Conservation (phyloP, 2,329 filamentous ascomycete genomes). For the Trichoderma pleuroti region DNA sequence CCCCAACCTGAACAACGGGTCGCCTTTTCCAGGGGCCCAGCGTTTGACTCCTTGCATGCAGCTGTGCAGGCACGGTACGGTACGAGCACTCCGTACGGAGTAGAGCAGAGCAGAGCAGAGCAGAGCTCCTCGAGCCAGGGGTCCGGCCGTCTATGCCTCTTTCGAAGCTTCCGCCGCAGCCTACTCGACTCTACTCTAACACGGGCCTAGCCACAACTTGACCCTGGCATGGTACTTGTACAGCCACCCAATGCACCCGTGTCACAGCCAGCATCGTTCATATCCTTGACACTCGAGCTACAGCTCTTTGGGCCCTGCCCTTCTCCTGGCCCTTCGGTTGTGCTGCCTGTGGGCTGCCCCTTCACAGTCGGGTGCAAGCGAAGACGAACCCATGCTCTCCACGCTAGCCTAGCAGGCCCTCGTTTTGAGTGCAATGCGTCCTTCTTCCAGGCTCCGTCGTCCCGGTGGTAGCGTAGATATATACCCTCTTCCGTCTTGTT, state of each 20-base stretch:
- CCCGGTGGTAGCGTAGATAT: conserved; percentile 9
- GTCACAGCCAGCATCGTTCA: conserved; percentile 24
- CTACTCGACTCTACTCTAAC: background rate
- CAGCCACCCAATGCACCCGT: conserved; percentile 13
- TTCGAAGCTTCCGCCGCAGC: conserved; percentile 14
- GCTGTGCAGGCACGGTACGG: background rate
- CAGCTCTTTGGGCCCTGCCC: conserved; percentile 12
- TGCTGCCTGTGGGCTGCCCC: conserved; percentile 8
- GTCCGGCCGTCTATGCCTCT: conserved; percentile 5
- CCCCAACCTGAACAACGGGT: conserved; percentile 17
- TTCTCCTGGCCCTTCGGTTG: conserved; percentile 5
- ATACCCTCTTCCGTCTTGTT: conserved; percentile 16
- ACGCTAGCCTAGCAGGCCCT: conserved; percentile 12
- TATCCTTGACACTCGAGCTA: conserved; percentile 20
- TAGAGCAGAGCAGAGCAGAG: too few species aligned
- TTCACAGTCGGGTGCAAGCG: conserved; percentile 18
- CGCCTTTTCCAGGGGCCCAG: conserved; percentile 13
- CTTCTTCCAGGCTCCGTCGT: conserved; percentile 12
- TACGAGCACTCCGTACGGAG: background rate
- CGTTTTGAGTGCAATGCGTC: conserved; percentile 10
- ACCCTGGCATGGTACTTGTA: conserved; percentile 8
- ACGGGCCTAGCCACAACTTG: conserved; percentile 1
- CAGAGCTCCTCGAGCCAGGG: conserved; percentile 4
- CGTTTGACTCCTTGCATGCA: conserved; percentile 17
- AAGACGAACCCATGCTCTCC: conserved; percentile 11